Evolutionary conservation across 2,329 filamentous ascomycete genomes (phyloP), one percentile per base, ranked within the genome.

Genomic region (Diaporthe sp.): DNA sequence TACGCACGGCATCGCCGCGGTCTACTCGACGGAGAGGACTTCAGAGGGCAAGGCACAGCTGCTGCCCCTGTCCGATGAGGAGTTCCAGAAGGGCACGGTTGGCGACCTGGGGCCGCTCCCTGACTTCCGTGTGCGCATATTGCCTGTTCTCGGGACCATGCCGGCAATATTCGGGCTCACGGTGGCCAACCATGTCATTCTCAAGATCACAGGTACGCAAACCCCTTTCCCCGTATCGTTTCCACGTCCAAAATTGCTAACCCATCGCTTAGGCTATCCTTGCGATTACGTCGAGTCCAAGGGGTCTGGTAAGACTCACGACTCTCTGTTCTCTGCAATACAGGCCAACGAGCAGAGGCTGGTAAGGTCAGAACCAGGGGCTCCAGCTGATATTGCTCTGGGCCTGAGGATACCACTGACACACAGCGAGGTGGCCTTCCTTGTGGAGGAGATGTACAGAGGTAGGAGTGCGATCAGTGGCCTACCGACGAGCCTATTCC

Each of bases 81-180:
- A 98, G 82, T 97, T 95, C 80, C 85, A 91, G 65, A 98, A 97
- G 84, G 97, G 97, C 25, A 88, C 92, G 25, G 95, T 98, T 0
- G 93, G 94, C 37, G 96, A 98, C 79, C 88, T 98, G 0, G 94
- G 95, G 58, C 94, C 97, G 0, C 89, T 99, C 70, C 94, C 96
- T 1, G 96, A 98, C 82, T 99, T 99, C 84, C 90, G 97, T 34
- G 95, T 98, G 13, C 90, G 97, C n/a, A 99, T 99, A 75, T 85
- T 99, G 12, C 97, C 97, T 0, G 97, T 99, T 0, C 86, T 99
- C 4, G 97, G 97, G 0, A 99, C 97, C 0, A 98, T 99, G 96
- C 97, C 97, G 0, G 96, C 97, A 3, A 93, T 98, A 0, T 99
- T 99, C 83, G 97, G 97, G 12, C 94, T 98, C 74, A 94, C 94